These are phyloP conservation scores for Neoscytalidium dimidiatum DNA, from an alignment of 2,329 filamentous ascomycete species.

Conservation along the genomic window DNA sequence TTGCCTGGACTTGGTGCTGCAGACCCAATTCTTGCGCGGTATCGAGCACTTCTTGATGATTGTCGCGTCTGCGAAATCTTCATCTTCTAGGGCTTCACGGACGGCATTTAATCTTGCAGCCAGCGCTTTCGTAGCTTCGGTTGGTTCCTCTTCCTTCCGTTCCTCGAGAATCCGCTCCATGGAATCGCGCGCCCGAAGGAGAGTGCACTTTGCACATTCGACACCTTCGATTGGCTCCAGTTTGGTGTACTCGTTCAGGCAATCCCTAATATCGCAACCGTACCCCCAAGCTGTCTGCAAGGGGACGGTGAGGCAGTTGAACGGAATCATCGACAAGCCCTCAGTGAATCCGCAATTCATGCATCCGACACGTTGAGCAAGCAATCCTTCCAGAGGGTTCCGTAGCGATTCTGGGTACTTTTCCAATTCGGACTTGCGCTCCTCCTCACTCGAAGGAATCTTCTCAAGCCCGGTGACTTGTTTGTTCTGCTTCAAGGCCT, in stretches of 20 bases:
- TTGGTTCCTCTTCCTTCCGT: slow-evolving; percentile 2
- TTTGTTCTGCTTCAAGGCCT: slow-evolving; percentile 44
- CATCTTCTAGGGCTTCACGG: slow-evolving; percentile 71
- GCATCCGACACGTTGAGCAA: slow-evolving; percentile 88
- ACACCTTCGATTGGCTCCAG: slow-evolving; percentile 87
- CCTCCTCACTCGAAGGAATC: slow-evolving; percentile 3
- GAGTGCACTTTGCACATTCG: slow-evolving; percentile 87
- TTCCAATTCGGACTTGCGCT: background rate
- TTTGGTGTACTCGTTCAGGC: slow-evolving; percentile 80
- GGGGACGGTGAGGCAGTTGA: slow-evolving; percentile 89
- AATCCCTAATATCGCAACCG: slow-evolving; percentile 72
- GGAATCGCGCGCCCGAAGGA: slow-evolving; percentile 58
- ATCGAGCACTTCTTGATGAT: slow-evolving; percentile 49
- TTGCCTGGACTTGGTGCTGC: slow-evolving; percentile 85
- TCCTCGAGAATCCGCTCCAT: slow-evolving; percentile 46
- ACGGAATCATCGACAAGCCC: slow-evolving; percentile 85
- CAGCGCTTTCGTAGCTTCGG: slow-evolving; percentile 6
- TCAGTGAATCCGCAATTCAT: slow-evolving; percentile 83
- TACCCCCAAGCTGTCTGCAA: slow-evolving; percentile 68
- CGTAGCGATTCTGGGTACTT: slow-evolving; percentile 39
- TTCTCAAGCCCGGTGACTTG: slow-evolving; percentile 3
- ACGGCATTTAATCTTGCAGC: slow-evolving; percentile 63
- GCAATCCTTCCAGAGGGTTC: slow-evolving; percentile 84
- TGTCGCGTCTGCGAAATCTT: slow-evolving; percentile 69
- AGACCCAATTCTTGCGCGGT: slow-evolving; percentile 65